phyloP scores from a whole-genome alignment of 2,329 filamentous ascomycete species.

The Fusarium sp. region DNA sequence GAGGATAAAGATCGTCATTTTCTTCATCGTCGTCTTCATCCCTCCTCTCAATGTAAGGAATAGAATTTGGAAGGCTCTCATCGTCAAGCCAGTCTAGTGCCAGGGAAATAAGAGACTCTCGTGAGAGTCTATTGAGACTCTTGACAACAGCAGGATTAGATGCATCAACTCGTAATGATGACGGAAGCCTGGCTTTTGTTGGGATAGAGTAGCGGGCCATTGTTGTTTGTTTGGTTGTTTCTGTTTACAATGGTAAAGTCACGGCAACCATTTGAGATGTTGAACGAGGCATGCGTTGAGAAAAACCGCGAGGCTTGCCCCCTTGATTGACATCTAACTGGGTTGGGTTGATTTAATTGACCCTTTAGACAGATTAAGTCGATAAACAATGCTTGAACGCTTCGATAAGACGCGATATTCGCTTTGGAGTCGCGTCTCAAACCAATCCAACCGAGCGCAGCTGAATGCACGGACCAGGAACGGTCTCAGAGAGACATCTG shows the following conservation, averaged over 20 bases:
- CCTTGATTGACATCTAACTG: not conserved
- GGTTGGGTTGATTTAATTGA: not conserved
- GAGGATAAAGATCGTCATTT: conserved; percentile 73
- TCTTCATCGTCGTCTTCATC: conserved; percentile 65
- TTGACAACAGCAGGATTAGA: conserved; percentile 72
- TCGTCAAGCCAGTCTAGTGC: conserved; percentile 82
- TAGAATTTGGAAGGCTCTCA: conserved; percentile 66
- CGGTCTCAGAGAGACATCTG: not conserved
- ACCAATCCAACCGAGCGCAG: not conserved
- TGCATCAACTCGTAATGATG: conserved; percentile 73
- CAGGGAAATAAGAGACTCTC: conserved; percentile 76
- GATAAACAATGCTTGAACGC: conserved; percentile 16
- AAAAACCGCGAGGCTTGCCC: not conserved
- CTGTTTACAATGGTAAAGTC: conserved; percentile 11
- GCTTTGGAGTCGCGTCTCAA: conserved; percentile 20
- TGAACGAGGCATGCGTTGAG: conserved; percentile 4
- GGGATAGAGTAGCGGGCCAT: conserved; percentile 73
- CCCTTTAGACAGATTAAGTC: not conserved
- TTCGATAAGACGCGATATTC: conserved; percentile 25
- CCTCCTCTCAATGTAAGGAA: conserved; percentile 47
- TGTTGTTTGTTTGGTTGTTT: conserved; percentile 24
- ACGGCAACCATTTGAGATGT: not conserved
- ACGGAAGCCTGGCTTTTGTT: conserved; percentile 76
- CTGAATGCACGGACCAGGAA: conserved; percentile 9
- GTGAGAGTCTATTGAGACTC: conserved; percentile 74